These are phyloP conservation scores for Gracilaria domingensis DNA, from an alignment of 23 red algal species.

Conservation along the genomic window DNA sequence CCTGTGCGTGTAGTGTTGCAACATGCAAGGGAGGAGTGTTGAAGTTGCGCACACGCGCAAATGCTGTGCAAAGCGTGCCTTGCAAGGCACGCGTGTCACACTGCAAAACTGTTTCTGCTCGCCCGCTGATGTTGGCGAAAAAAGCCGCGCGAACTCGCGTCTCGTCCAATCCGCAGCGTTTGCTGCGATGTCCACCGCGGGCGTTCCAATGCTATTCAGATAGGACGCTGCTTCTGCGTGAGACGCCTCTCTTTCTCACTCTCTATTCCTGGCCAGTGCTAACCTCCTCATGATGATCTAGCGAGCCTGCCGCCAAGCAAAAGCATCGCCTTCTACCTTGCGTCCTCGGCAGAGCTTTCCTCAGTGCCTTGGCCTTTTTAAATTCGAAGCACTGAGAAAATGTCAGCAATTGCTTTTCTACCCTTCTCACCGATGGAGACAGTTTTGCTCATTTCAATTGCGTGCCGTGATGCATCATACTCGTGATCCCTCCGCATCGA, in stretches of 20 bases:
- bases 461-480: not conserved
- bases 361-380: slow-evolving; percentile 5
- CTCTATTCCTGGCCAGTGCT: not conserved
- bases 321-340: too few species aligned
- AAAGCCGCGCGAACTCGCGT: not conserved
- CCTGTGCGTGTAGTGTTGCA: not conserved
- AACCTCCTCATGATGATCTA: not conserved
- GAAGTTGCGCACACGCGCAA: slow-evolving; percentile 12
- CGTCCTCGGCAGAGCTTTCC: not conserved
- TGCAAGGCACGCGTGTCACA: slow-evolving; percentile 1
- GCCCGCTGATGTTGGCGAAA: not conserved
- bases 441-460: not conserved
- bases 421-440: not conserved
- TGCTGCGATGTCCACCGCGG: not conserved
- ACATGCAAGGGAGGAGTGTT: not conserved
- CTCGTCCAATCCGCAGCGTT: not conserved
- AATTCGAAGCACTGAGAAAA: not conserved
- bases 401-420: not conserved
- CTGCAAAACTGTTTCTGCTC: not conserved
- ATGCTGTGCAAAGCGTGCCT: not conserved
- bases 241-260: too few species aligned
- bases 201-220: too few species aligned
- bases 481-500: not conserved
- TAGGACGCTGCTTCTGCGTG: too few species aligned
- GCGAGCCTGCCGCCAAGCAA: not conserved